Conservation (phyloP, 139 green algal genomes). For the Chlorella sp. region DNA sequence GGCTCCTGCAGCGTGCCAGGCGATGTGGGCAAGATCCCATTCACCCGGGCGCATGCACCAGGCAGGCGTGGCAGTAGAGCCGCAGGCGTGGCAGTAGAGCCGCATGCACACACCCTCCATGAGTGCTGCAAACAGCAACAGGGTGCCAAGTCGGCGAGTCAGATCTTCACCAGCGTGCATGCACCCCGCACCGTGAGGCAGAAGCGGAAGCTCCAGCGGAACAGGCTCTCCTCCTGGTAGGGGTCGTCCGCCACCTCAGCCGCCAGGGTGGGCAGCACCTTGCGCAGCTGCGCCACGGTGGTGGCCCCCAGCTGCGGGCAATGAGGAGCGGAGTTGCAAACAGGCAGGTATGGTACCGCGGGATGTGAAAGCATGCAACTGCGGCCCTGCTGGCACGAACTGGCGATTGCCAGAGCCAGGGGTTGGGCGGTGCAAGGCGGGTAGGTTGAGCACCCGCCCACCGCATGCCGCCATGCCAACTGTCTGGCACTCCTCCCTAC, state of each 20-base stretch:
- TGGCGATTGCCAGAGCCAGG: too few species aligned
- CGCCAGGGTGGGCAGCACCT: conserved; percentile 41
- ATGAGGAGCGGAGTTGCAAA: too few species aligned
- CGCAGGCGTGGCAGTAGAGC: not conserved
- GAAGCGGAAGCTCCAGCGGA: conserved; percentile 67
- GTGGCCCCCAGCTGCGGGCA: conserved; percentile 28
- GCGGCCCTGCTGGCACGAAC: too few species aligned
- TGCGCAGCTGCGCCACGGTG: conserved; percentile 39
- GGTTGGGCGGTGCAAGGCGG: too few species aligned
- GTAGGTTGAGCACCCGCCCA: not conserved
- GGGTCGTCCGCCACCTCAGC: conserved; percentile 1
- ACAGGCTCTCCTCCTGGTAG: conserved; percentile 46
- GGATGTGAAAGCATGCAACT: too few species aligned
- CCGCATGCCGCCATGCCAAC: not conserved
- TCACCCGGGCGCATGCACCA: not conserved
- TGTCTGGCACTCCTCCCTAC: too few species aligned
- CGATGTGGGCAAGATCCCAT: not conserved
- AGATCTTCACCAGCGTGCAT: too few species aligned
- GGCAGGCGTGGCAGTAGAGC: not conserved
- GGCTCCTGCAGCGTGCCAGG: conserved; percentile 43
- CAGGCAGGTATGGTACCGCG: too few species aligned
- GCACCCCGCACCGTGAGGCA: conserved; percentile 61
- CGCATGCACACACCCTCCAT: not conserved
- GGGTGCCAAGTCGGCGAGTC: too few species aligned
- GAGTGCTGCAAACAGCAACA: not conserved